phyloP scores from a whole-genome alignment of 1,139 yeast species.

The Debaryomycetaceae sp. region DNA sequence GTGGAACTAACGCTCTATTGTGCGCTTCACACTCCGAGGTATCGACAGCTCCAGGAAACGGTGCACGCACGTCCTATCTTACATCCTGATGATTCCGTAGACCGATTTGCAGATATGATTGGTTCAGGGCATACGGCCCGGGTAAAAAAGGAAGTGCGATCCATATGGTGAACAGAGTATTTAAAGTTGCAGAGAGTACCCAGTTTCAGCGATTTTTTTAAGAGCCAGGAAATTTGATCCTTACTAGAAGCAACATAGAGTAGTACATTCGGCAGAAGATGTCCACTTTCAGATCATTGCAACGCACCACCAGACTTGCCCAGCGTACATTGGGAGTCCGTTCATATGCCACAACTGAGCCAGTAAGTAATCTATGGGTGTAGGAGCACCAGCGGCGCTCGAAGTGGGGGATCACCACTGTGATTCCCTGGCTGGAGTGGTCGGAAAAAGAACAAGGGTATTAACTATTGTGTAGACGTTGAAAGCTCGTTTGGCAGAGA shows the following conservation, averaged over 20 bases:
- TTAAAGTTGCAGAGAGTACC: not conserved
- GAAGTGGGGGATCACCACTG: not conserved
- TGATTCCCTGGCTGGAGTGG: not conserved
- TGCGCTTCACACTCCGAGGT: not conserved
- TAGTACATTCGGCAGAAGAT: constrained; percentile 11
- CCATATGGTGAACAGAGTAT: not conserved
- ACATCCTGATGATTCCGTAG: constrained; percentile 1
- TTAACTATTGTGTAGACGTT: constrained; percentile 41
- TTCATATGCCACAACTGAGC: constrained; percentile 54
- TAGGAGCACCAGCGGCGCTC: not conserved
- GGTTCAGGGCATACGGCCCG: constrained; percentile 3
- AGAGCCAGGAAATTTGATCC: not conserved
- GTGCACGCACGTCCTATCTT: not conserved
- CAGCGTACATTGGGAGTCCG: constrained; percentile 36
- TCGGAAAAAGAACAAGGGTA: not conserved
- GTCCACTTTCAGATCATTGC: constrained; percentile 40
- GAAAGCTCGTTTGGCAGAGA: constrained; percentile 90
- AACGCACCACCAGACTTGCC: constrained; percentile 32
- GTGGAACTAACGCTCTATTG: not conserved
- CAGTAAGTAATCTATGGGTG: constrained; percentile 31
- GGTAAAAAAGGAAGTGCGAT: constrained; percentile 1
- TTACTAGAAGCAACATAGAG: not conserved
- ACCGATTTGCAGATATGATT: constrained; percentile 2
- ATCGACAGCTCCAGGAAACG: not conserved
- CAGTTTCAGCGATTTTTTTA: not conserved